Evolutionary conservation across 495 filamentous ascomycete species (phyloP).

Genomic region (Bacidia rubella): DNA sequence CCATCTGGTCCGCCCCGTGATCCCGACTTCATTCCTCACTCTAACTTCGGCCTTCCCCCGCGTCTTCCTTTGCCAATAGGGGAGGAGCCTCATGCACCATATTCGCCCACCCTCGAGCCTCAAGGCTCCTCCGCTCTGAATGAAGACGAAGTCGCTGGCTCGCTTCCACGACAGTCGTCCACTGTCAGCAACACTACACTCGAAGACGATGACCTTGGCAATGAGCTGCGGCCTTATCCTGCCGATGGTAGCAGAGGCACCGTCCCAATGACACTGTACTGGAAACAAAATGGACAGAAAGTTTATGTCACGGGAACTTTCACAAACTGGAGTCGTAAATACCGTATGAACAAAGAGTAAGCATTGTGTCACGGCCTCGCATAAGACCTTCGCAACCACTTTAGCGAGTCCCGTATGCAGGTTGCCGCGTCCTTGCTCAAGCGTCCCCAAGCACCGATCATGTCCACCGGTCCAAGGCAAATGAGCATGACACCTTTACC

Average conservation of each 20-base stretch:
- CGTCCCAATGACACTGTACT: conserved; percentile 73
- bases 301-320: conserved; percentile 96
- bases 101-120: conserved; percentile 65
- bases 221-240: conserved; percentile 50
- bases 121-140: conserved; percentile 28
- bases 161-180: conserved; percentile 43
- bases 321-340: conserved; percentile 89
- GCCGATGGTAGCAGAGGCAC: conserved; percentile 37
- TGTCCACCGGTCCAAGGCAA: not conserved
- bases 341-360: conserved; percentile 70
- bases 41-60: conserved; percentile 59
- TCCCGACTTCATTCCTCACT: conserved; percentile 36
- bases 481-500: not conserved
- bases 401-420: not conserved
- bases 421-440: not conserved
- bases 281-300: conserved; percentile 65
- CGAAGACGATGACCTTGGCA: conserved; percentile 67
- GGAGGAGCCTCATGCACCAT: conserved; percentile 71
- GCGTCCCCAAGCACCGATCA: not conserved
- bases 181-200: conserved; percentile 54
- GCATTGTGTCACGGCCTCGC: conserved; percentile 25
- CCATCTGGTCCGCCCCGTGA: conserved; percentile 35
- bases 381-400: too few species aligned
- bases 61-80: conserved; percentile 84
- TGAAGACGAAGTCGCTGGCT: conserved; percentile 32